phyloP scores from a whole-genome alignment of 371 early-diverging fungal species.

The Chytridiales sp. region DNA sequence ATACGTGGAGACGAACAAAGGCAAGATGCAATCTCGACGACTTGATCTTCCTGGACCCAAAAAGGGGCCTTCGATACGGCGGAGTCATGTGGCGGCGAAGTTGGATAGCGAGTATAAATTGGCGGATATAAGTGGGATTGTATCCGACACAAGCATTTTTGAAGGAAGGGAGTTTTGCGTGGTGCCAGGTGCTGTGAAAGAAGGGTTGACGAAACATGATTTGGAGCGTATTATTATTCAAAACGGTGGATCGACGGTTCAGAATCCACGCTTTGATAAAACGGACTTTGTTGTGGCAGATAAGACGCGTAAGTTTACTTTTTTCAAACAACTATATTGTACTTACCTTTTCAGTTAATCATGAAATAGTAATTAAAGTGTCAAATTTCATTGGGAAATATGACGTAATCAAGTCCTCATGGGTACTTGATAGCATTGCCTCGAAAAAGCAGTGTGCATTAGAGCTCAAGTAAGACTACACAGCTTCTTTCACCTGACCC shows the following conservation, averaged over 20 bases:
- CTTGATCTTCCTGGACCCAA: constrained; percentile 6
- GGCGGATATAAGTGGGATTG: constrained; percentile 45
- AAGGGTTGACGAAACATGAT: constrained; percentile 43
- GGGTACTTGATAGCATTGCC: constrained; percentile 62
- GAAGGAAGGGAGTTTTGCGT: constrained; percentile 62
- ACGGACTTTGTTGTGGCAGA: constrained; percentile 62
- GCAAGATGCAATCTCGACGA: constrained; percentile 35
- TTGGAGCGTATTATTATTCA: constrained; percentile 59
- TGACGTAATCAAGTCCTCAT: constrained; percentile 60
- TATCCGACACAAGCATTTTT: constrained; percentile 52
- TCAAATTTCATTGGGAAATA: constrained; percentile 18
- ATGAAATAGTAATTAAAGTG: constrained; percentile 8
- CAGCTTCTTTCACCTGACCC: not conserved
- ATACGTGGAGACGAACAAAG: constrained; percentile 27
- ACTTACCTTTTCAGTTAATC: constrained; percentile 1
- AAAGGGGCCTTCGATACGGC: constrained; percentile 12
- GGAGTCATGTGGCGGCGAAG: constrained; percentile 14
- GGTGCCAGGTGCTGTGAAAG: constrained; percentile 39
- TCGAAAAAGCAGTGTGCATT: constrained; percentile 53
- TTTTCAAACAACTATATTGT: not conserved
- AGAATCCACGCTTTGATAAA: constrained; percentile 45
- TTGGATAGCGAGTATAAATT: constrained; percentile 48
- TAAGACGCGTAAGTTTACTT: constrained; percentile 32
- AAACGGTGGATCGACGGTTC: constrained; percentile 64
- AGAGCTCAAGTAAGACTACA: constrained; percentile 53